A percentile compares a stretch with the other conserved stretches of the same genome.
Evolutionary conservation across 2,329 filamentous ascomycete species (phyloP).

Genomic region (Hypoxylon sp.): DNA sequence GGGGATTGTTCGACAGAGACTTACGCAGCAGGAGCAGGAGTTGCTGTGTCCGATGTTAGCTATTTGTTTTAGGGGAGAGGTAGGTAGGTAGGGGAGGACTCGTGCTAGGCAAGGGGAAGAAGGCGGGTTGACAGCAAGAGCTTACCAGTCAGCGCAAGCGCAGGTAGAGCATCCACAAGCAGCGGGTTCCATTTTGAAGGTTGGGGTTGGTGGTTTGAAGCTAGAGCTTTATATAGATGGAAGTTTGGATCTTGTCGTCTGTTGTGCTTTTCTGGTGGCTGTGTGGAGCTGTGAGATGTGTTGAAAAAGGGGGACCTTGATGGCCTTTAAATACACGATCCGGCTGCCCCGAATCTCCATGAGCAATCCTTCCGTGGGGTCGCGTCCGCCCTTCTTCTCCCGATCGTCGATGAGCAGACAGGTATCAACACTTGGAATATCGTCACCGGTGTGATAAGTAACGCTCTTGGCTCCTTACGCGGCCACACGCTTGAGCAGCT

Average conservation of each 20-base stretch:
- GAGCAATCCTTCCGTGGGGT: conserved; percentile 10
- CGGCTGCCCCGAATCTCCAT: conserved; percentile 18
- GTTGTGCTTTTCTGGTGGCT: conserved; percentile 9
- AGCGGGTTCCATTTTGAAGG: conserved; percentile 37
- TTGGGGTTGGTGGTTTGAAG: conserved; percentile 8
- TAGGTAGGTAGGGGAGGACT: neutral
- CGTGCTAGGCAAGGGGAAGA: too few relatives aligned
- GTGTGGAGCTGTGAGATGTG: conserved; percentile 11
- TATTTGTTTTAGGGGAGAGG: neutral
- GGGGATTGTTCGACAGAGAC: conserved; percentile 5
- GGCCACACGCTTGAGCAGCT: conserved; percentile 15
- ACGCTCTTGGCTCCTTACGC: conserved; percentile 32
- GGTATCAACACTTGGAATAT: conserved; percentile 7
- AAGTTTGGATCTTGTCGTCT: conserved; percentile 1
- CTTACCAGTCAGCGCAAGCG: conserved; percentile 41
- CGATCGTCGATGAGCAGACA: conserved; percentile 3
- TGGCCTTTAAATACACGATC: conserved; percentile 34
- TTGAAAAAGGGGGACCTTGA: conserved; percentile 36
- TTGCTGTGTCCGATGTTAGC: conserved; percentile 32
- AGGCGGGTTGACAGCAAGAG: neutral
- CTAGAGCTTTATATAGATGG: conserved; percentile 23
- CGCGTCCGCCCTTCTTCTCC: conserved; percentile 15
- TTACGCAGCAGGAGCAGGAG: conserved; percentile 43
- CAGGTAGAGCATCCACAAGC: conserved; percentile 40
- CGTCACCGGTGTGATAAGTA: conserved; percentile 1